These are phyloP conservation scores for Luffa acutangula DNA, from an alignment of 306 rosid species.

Conservation along the genomic window DNA sequence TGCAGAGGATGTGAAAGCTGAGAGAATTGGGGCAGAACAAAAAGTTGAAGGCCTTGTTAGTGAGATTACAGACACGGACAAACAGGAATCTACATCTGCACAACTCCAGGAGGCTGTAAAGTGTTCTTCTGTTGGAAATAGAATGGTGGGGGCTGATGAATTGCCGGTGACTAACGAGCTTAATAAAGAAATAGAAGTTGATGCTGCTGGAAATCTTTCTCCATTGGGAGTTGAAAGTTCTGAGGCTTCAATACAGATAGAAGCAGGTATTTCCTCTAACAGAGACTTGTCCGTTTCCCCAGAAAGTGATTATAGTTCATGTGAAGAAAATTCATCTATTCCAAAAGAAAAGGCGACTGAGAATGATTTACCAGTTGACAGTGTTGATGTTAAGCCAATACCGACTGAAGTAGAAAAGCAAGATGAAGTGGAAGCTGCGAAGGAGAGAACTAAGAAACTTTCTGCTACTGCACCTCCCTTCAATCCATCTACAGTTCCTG, in stretches of 20 bases:
- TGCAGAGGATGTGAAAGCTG: conserved; percentile 21
- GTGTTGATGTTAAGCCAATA: conserved; percentile 18
- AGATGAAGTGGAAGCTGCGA: conserved; percentile 59
- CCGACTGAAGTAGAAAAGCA: conserved; percentile 52
- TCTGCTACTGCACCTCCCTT: conserved; percentile 97
- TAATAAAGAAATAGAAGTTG: conserved; percentile 20
- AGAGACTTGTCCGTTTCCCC: conserved; percentile 14
- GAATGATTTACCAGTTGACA: conserved; percentile 32
- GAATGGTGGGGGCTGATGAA: conserved; percentile 21
- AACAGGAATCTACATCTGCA: conserved; percentile 11
- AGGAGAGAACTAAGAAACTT: conserved; percentile 83
- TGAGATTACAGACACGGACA: conserved; percentile 21
- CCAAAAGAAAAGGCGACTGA: conserved; percentile 16
- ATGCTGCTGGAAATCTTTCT: conserved; percentile 24
- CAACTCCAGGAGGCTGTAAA: conserved; percentile 22
- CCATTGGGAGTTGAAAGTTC: conserved; percentile 25
- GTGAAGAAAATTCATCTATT: conserved; percentile 19
- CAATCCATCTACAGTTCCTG: conserved; percentile 76
- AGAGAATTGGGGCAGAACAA: conserved; percentile 22
- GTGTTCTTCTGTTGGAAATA: conserved; percentile 19
- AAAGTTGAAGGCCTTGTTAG: conserved; percentile 7
- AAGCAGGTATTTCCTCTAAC: conserved; percentile 20
- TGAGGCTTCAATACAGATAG: conserved; percentile 16
- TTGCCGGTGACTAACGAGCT: conserved; percentile 19
- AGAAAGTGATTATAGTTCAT: conserved; percentile 22